Evolutionary conservation across 768 basidiomycete species (phyloP).

Genomic region (Boletus huronensis): DNA sequence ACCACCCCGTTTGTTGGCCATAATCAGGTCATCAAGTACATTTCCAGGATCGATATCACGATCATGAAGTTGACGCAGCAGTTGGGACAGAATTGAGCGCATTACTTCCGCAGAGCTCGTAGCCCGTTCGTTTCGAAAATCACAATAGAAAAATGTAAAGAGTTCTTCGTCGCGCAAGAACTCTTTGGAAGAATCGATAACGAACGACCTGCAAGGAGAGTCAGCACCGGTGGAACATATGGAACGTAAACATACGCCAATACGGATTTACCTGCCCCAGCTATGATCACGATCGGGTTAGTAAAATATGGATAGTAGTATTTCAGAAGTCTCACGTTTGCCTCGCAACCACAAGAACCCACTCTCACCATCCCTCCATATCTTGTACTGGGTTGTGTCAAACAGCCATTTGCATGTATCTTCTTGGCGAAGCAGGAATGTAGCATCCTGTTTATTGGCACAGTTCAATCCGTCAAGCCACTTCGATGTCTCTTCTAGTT

Average conservation of each 20-base stretch:
- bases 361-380: not conserved
- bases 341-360: not conserved
- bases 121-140: not conserved
- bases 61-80: not conserved
- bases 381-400: not conserved
- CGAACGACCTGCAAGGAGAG: not conserved
- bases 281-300: not conserved
- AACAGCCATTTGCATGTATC: not conserved
- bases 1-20: not conserved
- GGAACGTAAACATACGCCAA: not conserved
- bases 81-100: not conserved
- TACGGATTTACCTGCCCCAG: not conserved
- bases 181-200: not conserved
- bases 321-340: not conserved
- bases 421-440: not conserved
- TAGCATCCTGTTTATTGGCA: not conserved
- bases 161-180: not conserved
- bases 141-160: not conserved
- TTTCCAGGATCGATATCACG: not conserved
- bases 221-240: not conserved
- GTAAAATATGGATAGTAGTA: not conserved
- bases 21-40: not conserved
- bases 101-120: not conserved
- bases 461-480: slow-evolving; percentile 1
- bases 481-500: not conserved